Evolutionary conservation across 306 rosid species (phyloP).

Genomic region (Prinsepia uniflora): DNA sequence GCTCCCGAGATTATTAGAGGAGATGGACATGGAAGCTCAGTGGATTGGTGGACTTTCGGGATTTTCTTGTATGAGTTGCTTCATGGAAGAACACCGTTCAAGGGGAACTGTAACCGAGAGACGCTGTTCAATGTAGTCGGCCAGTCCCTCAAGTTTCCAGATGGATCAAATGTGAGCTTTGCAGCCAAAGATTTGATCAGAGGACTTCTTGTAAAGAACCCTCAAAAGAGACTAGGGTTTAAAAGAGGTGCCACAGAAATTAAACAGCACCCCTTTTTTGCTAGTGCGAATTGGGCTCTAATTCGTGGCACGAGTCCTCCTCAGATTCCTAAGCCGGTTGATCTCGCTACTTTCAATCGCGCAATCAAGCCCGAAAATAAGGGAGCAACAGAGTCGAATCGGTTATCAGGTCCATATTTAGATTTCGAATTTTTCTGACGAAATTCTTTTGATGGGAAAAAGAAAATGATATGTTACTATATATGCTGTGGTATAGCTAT

Average conservation of each 20-base stretch:
- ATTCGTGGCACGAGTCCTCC: slow-evolving; percentile 51
- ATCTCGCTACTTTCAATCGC: slow-evolving; percentile 30
- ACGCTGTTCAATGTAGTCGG: slow-evolving; percentile 55
- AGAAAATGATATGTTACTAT: background rate
- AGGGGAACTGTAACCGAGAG: slow-evolving; percentile 55
- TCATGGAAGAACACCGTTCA: slow-evolving; percentile 52
- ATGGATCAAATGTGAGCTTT: slow-evolving; percentile 38
- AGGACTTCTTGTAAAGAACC: slow-evolving; percentile 50
- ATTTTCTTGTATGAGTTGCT: slow-evolving; percentile 53
- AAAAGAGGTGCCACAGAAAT: slow-evolving; percentile 56
- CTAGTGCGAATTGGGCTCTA: slow-evolving; percentile 58
- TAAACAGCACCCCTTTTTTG: slow-evolving; percentile 57
- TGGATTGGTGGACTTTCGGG: slow-evolving; percentile 71
- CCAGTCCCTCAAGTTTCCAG: slow-evolving; percentile 44
- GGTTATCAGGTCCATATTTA: slow-evolving; percentile 50
- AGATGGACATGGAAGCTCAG: slow-evolving; percentile 67
- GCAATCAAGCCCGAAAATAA: slow-evolving; percentile 28
- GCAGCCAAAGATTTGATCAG: slow-evolving; percentile 55
- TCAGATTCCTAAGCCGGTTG: slow-evolving; percentile 51
- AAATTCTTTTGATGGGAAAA: background rate
- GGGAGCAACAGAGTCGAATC: slow-evolving; percentile 37
- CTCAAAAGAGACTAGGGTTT: slow-evolving; percentile 50
- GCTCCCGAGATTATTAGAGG: slow-evolving; percentile 66
- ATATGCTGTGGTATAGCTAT: background rate
- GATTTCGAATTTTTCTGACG: slow-evolving; percentile 58